These are phyloP conservation scores for Knoxia roxburghii DNA, from an alignment of 257 asterid genomes.

Conservation along the genomic window DNA sequence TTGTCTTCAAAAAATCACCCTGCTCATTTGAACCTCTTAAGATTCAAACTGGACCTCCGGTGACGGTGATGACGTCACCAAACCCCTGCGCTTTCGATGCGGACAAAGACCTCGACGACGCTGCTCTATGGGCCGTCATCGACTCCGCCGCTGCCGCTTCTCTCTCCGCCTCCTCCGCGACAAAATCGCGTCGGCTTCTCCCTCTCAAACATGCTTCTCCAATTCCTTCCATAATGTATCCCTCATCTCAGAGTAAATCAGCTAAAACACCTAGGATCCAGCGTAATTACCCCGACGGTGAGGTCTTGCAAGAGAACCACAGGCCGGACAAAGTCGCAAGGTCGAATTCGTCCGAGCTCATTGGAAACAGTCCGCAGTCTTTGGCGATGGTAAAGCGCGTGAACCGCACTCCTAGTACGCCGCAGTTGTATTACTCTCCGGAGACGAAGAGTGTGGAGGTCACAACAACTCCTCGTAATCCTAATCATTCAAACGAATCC, in stretches of 20 bases:
- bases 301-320: conserved; percentile 38
- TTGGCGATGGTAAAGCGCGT: conserved; percentile 63
- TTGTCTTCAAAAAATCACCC: no score
- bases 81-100: conserved; percentile 38
- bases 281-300: conserved; percentile 42
- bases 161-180: conserved; percentile 30
- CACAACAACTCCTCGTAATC: conserved; percentile 11
- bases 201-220: conserved; percentile 53
- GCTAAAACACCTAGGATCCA: conserved; percentile 27
- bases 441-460: conserved; percentile 20
- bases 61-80: conserved; percentile 34
- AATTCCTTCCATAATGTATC: conserved; percentile 48
- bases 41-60: neutral
- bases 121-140: conserved; percentile 91
- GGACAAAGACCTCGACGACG: conserved; percentile 86
- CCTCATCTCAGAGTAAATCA: conserved; percentile 47
- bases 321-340: conserved; percentile 53
- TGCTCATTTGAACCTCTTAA: no score
- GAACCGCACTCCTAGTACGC: conserved; percentile 42
- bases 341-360: conserved; percentile 25
- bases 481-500: conserved; percentile 32
- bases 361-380: conserved; percentile 36
- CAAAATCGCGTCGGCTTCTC: conserved; percentile 32
- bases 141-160: conserved; percentile 93
- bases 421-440: conserved; percentile 32